Base-by-base conservation (phyloP, 768 basidiomycete genomes). In the Neoboletus brunneissimus region DNA sequence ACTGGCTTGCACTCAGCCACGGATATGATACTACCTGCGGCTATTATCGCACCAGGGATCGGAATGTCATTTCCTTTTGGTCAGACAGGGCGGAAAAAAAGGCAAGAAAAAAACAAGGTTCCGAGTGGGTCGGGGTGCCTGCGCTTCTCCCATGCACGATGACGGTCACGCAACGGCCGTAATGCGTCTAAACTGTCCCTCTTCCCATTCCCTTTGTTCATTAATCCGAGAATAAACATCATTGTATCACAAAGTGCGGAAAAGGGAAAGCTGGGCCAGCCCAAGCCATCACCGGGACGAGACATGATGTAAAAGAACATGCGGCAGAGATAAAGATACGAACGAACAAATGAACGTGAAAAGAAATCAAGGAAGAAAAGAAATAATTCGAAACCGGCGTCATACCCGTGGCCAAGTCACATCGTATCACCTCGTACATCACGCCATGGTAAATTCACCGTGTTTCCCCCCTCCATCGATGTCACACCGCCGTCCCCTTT, bases 401-500 rank as follows among this genome's bases (percentile, higher is more conserved):
- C 50, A 42, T 53, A 47, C 31, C 63, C 49, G 42, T 55, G 38
- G 56, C 44, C 50, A 48, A 53, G 27, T 57, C 65, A 57, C 56
- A 58, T 59, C 47, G 40, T 54, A 57, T 48, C 52, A 53, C 53
- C 56, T 52, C 32, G 45, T 35, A 22, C 51, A 67, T 66, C 64
- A 64, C 13, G 48, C 56, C 60, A 55, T 15, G 20, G 15, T 11
- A 12, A 27, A 56, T 56, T 51, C 51, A 44, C 60, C 51, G 59
- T 40, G 47, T 16, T n/a, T 20, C 48, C 20, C 18, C n/a, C 51
- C 46, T 27, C 45, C 46, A 55, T 51, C 61, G 40, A n/a, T 44
- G 12, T 65, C 63, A 56, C 56, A 58, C 52, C 53, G 40, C 53
- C 56, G 58, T 48, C 2, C 72, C 69, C 64, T 68, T 71, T 72